phyloP scores from a whole-genome alignment of 2,329 filamentous ascomycete species.

The Tolypocladium tropicale region DNA sequence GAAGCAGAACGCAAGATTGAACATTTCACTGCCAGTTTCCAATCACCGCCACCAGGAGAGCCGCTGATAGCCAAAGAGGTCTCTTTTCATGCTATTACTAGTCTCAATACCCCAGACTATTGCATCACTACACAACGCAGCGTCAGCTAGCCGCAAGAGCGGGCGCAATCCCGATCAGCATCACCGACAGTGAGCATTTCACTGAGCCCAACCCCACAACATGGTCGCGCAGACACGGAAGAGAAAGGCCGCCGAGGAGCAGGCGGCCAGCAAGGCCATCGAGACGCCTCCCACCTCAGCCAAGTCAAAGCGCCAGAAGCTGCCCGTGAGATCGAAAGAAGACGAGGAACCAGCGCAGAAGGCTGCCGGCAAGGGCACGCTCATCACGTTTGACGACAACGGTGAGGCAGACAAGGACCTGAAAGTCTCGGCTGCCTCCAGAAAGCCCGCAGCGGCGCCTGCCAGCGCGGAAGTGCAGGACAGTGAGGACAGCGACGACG shows the following conservation, averaged over 20 bases:
- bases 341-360: slow-evolving; percentile 8
- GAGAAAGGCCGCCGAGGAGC: slow-evolving; percentile 16
- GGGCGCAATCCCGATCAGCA: neutral
- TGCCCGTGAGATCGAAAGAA: slow-evolving; percentile 24
- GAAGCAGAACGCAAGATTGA: neutral
- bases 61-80: neutral
- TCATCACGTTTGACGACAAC: slow-evolving; percentile 25
- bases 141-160: neutral
- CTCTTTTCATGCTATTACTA: neutral
- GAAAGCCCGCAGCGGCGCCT: slow-evolving; percentile 8
- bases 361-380: slow-evolving; percentile 12
- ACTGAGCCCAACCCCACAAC: slow-evolving; percentile 1
- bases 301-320: slow-evolving; percentile 14
- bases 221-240: slow-evolving; percentile 15
- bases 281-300: slow-evolving; percentile 7
- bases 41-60: neutral
- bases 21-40: neutral
- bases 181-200: neutral
- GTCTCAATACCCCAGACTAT: too few relatives aligned
- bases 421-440: neutral
- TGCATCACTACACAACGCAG: neutral
- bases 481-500: slow-evolving; percentile 36
- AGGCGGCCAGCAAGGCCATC: slow-evolving; percentile 3
- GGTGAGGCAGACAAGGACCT: slow-evolving; percentile 15
- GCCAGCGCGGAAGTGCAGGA: slow-evolving; percentile 23